These are phyloP conservation scores for Basipetospora chlamydospora DNA, from an alignment of 2,329 filamentous ascomycete genomes.

Conservation along the genomic window DNA sequence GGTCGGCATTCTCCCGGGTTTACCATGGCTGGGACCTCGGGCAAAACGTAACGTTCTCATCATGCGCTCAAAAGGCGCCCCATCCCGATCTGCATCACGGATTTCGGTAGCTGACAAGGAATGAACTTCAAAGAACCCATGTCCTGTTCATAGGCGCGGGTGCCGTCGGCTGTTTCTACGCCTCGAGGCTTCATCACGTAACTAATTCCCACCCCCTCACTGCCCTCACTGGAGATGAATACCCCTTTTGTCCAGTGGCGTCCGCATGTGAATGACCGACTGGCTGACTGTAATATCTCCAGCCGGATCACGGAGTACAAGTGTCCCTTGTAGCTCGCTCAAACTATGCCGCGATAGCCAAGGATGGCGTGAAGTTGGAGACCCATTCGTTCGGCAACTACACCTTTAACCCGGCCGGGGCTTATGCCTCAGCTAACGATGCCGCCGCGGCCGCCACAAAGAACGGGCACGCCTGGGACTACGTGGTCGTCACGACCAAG, in stretches of 20 bases:
- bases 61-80: no score
- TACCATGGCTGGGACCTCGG: no score
- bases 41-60: no score
- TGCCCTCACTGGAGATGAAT: slow-evolving; percentile 7
- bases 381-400: slow-evolving; percentile 56
- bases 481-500: slow-evolving; percentile 56
- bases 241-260: no score
- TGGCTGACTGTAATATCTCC: slow-evolving; percentile 4
- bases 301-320: slow-evolving; percentile 35
- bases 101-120: no score
- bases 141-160: slow-evolving; percentile 56
- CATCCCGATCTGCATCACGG: no score
- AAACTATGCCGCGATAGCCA: slow-evolving; percentile 51
- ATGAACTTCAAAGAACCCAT: no score
- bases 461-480: slow-evolving; percentile 28
- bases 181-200: slow-evolving; percentile 49
- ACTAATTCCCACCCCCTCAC: slow-evolving; percentile 1
- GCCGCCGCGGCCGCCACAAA: slow-evolving; percentile 23
- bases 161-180: slow-evolving; percentile 60
- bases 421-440: slow-evolving; percentile 47
- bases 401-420: slow-evolving; percentile 43
- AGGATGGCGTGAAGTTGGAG: slow-evolving; percentile 46
- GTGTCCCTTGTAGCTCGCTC: slow-evolving; percentile 61
- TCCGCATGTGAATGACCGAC: no score
- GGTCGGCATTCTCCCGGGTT: no score